Conservation (phyloP, 169 alveolate genomes). For the Fabrea salina region DNA sequence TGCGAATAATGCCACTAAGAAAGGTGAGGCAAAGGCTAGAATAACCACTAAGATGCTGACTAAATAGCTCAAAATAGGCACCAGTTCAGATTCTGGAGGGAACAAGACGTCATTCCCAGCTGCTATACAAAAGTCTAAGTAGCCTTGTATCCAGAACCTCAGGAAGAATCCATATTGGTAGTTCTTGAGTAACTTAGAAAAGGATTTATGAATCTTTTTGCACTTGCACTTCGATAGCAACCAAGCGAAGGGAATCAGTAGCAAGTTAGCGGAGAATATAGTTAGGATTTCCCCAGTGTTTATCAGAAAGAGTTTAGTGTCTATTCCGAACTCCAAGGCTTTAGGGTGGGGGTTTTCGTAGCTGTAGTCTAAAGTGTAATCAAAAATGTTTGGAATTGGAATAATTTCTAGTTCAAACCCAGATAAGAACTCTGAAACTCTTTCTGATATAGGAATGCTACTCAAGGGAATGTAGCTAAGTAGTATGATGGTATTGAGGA, state of each 20-base stretch:
- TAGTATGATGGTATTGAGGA: no score
- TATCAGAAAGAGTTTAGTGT: not conserved
- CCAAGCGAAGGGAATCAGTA: not conserved
- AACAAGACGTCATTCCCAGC: not conserved
- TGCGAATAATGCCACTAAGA: no score
- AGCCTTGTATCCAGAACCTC: slow-evolving; percentile 22
- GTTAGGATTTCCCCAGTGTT: not conserved
- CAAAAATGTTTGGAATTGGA: slow-evolving; percentile 21
- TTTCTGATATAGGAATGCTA: no score
- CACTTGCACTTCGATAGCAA: not conserved
- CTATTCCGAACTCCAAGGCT: slow-evolving; percentile 4
- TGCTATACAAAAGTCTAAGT: not conserved
- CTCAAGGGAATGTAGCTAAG: no score
- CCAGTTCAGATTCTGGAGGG: not conserved
- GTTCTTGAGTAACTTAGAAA: not conserved
- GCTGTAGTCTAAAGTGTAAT: not conserved
- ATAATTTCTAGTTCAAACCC: no score
- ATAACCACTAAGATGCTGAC: no score
- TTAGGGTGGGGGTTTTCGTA: not conserved
- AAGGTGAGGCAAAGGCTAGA: no score
- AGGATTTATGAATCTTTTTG: not conserved
- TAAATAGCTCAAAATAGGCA: no score
- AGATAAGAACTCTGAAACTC: no score
- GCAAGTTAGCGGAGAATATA: not conserved
- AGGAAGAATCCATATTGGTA: slow-evolving; percentile 10